These are phyloP conservation scores for Solanum hybrid DNA, from an alignment of 305 asterid genomes.

Conservation along the genomic window DNA sequence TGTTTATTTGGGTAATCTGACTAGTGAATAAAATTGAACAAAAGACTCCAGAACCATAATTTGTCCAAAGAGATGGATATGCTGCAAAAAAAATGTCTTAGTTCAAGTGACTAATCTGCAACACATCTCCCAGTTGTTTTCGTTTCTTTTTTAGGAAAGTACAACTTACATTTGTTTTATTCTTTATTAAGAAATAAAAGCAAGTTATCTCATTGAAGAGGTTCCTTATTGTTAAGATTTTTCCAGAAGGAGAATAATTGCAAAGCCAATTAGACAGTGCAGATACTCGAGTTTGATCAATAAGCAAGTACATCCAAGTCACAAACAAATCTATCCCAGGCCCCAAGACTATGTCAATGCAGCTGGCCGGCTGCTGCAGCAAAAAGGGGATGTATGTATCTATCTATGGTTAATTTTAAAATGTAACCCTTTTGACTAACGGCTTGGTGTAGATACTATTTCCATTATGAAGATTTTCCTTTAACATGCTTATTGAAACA, in stretches of 20 bases:
- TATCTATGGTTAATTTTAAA: neutral
- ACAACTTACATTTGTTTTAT: neutral
- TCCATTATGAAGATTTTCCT: neutral
- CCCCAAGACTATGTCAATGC: neutral
- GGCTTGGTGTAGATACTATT: neutral
- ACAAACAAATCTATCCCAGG: neutral
- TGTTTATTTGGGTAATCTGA: neutral
- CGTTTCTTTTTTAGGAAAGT: neutral
- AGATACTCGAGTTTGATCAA: neutral
- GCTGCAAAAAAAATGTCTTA: neutral
- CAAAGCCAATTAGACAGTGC: neutral
- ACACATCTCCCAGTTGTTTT: neutral
- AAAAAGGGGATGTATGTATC: neutral
- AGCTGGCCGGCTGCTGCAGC: neutral
- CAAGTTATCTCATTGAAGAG: neutral
- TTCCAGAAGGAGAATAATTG: neutral
- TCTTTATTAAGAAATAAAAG: neutral
- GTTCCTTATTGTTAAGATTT: neutral
- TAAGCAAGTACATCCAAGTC: neutral
- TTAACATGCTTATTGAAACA: neutral
- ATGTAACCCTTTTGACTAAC: neutral
- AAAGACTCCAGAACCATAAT: neutral
- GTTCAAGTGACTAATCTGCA: neutral
- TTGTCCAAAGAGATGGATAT: neutral
- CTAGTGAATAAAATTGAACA: neutral